These are phyloP conservation scores for Lasiodiplodia sp. DNA, from an alignment of 2,329 filamentous ascomycete genomes.

Conservation along the genomic window DNA sequence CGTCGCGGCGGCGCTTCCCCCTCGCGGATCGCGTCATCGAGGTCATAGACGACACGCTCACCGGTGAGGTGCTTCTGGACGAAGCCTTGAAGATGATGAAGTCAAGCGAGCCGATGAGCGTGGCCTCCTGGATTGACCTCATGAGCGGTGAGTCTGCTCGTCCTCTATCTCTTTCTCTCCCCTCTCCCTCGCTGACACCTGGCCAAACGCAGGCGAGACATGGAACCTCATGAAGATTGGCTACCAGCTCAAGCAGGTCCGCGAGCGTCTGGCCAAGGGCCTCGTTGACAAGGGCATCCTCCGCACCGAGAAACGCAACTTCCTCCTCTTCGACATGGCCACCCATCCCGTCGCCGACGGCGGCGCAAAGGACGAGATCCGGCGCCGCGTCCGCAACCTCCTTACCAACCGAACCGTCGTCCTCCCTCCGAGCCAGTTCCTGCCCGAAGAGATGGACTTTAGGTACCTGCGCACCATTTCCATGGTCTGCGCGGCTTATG, in stretches of 20 bases:
- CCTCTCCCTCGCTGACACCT: constrained; percentile 33
- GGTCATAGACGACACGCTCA: constrained; percentile 94
- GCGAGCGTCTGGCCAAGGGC: constrained; percentile 95
- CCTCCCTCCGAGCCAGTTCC: constrained; percentile 82
- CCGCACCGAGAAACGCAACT: constrained; percentile 98
- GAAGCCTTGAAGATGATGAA: constrained; percentile 99
- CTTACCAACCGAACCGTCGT: constrained; percentile 95
- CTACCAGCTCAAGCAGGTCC: constrained; percentile 98
- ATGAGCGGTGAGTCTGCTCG: constrained; percentile 82
- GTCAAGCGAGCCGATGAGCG: constrained; percentile 99
- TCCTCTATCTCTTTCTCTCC: background rate
- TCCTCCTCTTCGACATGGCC: constrained; percentile 99
- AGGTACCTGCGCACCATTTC: constrained; percentile 88
- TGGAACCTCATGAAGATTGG: constrained; percentile 99
- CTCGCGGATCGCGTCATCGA: constrained; percentile 94
- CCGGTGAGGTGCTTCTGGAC: constrained; percentile 94
- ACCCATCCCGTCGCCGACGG: constrained; percentile 97
- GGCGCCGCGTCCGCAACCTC: constrained; percentile 88
- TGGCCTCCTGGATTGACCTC: constrained; percentile 97
- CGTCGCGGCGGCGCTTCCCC: constrained; percentile 87
- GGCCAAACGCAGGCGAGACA: constrained; percentile 76
- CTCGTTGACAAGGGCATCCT: constrained; percentile 98
- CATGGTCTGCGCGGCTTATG: constrained; percentile 98
- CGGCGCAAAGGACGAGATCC: constrained; percentile 96
- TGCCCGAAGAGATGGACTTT: constrained; percentile 94